Conservation (phyloP, 352 stramenopile species). For the Globisporangium takayamanum region DNA sequence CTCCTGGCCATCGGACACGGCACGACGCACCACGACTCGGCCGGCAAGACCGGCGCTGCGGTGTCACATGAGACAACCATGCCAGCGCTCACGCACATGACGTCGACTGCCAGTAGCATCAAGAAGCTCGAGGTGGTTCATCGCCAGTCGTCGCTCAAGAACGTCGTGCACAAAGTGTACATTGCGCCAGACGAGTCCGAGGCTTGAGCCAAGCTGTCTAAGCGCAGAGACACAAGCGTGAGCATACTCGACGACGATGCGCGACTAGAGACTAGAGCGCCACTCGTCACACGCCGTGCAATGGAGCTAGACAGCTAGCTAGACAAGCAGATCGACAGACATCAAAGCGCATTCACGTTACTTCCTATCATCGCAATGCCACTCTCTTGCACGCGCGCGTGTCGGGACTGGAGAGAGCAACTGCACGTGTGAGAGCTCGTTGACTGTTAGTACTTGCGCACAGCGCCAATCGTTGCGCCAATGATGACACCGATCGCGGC, state of each 20-base stretch:
- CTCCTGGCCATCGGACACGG: neutral
- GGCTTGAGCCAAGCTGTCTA: neutral
- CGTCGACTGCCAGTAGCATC: neutral
- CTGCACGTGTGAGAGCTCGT: neutral
- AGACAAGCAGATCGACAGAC: neutral
- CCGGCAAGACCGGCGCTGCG: neutral
- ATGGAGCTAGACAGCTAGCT: no score
- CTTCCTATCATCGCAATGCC: constrained; percentile 1
- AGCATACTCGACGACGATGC: neutral
- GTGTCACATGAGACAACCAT: neutral
- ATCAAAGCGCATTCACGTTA: constrained; percentile 16
- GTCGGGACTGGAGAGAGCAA: no score
- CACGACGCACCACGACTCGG: constrained; percentile 6
- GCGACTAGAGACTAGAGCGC: no score
- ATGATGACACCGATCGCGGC: constrained; percentile 27
- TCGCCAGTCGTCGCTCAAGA: neutral
- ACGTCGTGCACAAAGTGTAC: constrained; percentile 4
- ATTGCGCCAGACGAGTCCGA: constrained; percentile 3
- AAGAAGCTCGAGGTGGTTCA: neutral
- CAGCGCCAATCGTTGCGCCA: constrained; percentile 15
- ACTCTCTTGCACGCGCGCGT: neutral
- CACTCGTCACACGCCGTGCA: no score
- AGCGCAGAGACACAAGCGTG: neutral
- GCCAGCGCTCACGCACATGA: neutral
- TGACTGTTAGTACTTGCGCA: constrained; percentile 11